Percentiles rank a stretch among this genome's conserved stretches.
Evolutionary conservation across 148 eudicot genomes (phyloP).

Genomic region (Salicornia ramosissima): DNA sequence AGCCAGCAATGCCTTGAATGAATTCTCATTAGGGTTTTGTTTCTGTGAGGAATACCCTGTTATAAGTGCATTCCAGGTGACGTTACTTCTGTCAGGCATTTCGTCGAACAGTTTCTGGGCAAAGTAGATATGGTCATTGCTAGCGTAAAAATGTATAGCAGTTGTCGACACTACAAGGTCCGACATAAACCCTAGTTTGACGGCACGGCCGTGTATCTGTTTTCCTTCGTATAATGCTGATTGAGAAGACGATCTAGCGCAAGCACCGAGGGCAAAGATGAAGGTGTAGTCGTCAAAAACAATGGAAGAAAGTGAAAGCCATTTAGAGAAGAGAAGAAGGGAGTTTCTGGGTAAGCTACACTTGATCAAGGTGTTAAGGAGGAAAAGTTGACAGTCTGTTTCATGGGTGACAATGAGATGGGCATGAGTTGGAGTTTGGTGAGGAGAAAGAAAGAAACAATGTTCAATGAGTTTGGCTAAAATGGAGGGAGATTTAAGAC

Average conservation of each 20-base stretch:
- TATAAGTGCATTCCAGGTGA: slow-evolving; percentile 63
- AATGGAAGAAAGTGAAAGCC: slow-evolving; percentile 33
- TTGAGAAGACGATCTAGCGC: slow-evolving; percentile 36
- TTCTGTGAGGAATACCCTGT: slow-evolving; percentile 49
- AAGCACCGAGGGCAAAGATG: slow-evolving; percentile 54
- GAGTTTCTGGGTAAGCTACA: slow-evolving; percentile 45
- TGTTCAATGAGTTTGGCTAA: slow-evolving; percentile 37
- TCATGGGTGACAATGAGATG: slow-evolving; percentile 32
- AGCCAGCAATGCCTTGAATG: slow-evolving; percentile 27
- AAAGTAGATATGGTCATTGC: slow-evolving; percentile 20
- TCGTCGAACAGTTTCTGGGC: slow-evolving; percentile 59
- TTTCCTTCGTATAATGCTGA: slow-evolving; percentile 41
- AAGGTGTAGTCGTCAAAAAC: slow-evolving; percentile 41
- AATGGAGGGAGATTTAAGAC: slow-evolving; percentile 25
- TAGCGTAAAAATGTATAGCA: slow-evolving; percentile 45
- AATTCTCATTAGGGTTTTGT: slow-evolving; percentile 14
- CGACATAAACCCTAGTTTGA: slow-evolving; percentile 33
- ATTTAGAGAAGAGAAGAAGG: slow-evolving; percentile 38
- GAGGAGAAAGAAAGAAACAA: slow-evolving; percentile 29
- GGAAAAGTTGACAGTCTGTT: slow-evolving; percentile 21
- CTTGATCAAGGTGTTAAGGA: slow-evolving; percentile 48
- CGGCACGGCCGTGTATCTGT: slow-evolving; percentile 41
- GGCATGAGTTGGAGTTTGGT: slow-evolving; percentile 31
- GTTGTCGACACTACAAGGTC: slow-evolving; percentile 42
- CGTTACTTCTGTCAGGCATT: slow-evolving; percentile 45